Evolutionary conservation across 352 stramenopile species (phyloP).

Genomic region (Globisporangium parvum): DNA sequence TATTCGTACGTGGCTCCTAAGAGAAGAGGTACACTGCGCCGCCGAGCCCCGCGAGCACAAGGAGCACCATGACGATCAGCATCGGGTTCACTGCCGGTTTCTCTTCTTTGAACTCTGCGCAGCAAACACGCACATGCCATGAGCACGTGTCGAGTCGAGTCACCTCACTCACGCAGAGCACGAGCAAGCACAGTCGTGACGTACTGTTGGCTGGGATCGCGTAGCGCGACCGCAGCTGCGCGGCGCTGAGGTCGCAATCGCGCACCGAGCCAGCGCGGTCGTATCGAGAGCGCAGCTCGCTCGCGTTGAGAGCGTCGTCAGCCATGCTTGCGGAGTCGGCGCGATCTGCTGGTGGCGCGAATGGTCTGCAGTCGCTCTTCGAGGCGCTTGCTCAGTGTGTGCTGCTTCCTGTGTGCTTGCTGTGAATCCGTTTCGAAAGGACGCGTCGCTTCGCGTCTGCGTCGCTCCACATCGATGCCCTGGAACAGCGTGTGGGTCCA

Average conservation of each 20-base stretch:
- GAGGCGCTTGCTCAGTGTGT: background rate
- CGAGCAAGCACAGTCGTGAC: constrained; percentile 8
- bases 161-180: background rate
- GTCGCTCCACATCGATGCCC: no score
- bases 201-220: constrained; percentile 79
- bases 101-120: constrained; percentile 61
- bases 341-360: background rate
- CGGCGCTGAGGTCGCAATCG: constrained; percentile 71
- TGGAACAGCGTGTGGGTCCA: no score
- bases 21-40: constrained; percentile 52
- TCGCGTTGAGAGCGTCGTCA: constrained; percentile 62
- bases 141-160: no score
- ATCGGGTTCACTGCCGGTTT: constrained; percentile 36
- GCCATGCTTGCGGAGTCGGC: constrained; percentile 12
- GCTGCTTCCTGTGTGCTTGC: no score
- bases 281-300: constrained; percentile 69
- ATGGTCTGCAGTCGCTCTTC: background rate
- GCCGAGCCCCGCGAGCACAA: constrained; percentile 41
- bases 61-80: constrained; percentile 43
- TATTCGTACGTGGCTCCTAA: constrained; percentile 5
- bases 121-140: background rate
- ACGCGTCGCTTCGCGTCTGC: no score
- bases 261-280: constrained; percentile 64
- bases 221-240: constrained; percentile 72
- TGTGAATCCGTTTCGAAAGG: constrained; percentile 2